Percentiles rank a stretch among this genome's conserved stretches.
These are phyloP conservation scores for Rhizopogon vesiculosus DNA, from an alignment of 768 basidiomycete species.

Conservation along the genomic window DNA sequence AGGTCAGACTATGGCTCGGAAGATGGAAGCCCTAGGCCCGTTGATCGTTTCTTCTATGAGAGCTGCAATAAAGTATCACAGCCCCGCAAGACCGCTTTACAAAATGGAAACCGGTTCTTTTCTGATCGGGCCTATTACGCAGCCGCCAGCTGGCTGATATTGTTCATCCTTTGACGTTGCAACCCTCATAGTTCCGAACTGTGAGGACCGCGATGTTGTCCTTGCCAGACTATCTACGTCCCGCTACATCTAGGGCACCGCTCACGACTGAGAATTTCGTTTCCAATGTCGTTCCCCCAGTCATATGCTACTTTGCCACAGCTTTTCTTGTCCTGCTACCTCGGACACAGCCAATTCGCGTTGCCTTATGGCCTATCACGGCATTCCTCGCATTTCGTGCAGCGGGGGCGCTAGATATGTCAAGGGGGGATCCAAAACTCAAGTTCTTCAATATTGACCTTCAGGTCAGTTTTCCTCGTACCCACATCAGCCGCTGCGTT, in stretches of 20 bases:
- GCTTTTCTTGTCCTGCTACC: constrained; percentile 47
- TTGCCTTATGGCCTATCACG: constrained; percentile 42
- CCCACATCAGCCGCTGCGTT: not conserved
- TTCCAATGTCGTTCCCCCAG: constrained; percentile 34
- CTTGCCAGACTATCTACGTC: constrained; percentile 1
- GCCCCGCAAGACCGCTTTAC: too few species aligned
- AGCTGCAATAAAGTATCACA: too few species aligned
- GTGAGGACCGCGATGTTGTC: too few species aligned
- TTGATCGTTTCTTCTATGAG: too few species aligned
- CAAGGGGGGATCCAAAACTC: not conserved
- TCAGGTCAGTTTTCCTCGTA: constrained; percentile 3
- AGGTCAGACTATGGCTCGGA: too few species aligned
- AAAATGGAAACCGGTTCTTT: too few species aligned
- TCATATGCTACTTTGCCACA: constrained; percentile 42
- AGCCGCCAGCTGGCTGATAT: too few species aligned
- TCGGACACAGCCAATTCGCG: constrained; percentile 36
- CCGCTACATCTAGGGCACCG: constrained; percentile 12
- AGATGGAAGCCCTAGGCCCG: too few species aligned
- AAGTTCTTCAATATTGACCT: constrained; percentile 7
- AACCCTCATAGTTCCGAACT: too few species aligned
- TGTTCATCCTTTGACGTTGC: too few species aligned
- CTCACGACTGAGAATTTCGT: constrained; percentile 28
- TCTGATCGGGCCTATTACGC: too few species aligned
- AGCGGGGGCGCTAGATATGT: constrained; percentile 12
- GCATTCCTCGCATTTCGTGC: constrained; percentile 38